These are phyloP conservation scores for Diplodia scrobiculata DNA, from an alignment of 2,329 filamentous ascomycete genomes.

Conservation along the genomic window DNA sequence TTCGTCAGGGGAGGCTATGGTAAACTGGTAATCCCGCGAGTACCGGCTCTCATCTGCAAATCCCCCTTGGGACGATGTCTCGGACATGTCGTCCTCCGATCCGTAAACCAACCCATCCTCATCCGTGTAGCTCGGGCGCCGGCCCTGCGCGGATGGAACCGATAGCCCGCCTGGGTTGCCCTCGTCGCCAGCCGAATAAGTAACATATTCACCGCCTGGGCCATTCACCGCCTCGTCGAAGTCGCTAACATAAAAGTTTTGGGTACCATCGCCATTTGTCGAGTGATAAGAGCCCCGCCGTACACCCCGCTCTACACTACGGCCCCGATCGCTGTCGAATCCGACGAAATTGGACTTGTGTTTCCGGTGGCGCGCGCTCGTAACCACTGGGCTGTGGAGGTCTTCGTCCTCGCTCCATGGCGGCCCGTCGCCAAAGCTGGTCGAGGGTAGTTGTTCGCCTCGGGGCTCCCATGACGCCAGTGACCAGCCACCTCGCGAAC, in stretches of 20 bases:
- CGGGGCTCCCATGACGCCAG: constrained; percentile 56
- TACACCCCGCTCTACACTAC: constrained; percentile 41
- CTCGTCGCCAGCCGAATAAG: constrained; percentile 55
- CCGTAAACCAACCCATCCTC: constrained; percentile 43
- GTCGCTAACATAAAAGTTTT: constrained; percentile 73
- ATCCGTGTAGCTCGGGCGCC: constrained; percentile 48
- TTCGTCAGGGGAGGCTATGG: constrained; percentile 91
- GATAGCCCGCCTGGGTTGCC: constrained; percentile 1
- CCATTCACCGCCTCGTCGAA: constrained; percentile 68
- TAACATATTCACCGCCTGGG: constrained; percentile 77
- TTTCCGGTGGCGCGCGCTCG: constrained; percentile 81
- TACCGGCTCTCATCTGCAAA: constrained; percentile 71
- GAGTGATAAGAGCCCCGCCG: constrained; percentile 50
- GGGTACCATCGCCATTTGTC: constrained; percentile 68
- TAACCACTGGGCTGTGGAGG: constrained; percentile 82
- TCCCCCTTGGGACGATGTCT: constrained; percentile 41
- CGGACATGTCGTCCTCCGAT: constrained; percentile 47
- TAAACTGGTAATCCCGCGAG: constrained; percentile 90
- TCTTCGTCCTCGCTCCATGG: constrained; percentile 97
- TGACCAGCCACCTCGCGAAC: constrained; percentile 61
- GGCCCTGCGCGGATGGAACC: constrained; percentile 51
- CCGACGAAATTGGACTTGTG: constrained; percentile 59
- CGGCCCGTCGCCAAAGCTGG: constrained; percentile 77
- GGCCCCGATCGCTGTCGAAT: constrained; percentile 43
- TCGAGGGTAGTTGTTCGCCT: constrained; percentile 73